Base-by-base conservation (phyloP, 345 rosid species). In the Eucalyptus regnans region DNA sequence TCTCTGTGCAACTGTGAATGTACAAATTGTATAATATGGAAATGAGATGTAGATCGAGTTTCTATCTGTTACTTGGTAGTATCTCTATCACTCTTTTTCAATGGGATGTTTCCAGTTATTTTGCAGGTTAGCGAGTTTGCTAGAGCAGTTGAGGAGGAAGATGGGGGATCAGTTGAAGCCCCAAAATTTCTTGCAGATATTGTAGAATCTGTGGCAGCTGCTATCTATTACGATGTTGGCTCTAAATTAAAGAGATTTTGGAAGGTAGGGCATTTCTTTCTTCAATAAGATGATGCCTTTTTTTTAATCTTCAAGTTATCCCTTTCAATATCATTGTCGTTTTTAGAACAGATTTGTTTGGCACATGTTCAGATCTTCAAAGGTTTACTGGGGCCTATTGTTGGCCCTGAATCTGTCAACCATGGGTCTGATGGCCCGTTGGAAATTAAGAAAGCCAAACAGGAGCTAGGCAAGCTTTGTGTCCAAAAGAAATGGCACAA, bases 181-280 rank as follows among this genome's bases (percentile, higher is more conserved):
- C 98, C 99, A 0, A 94, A 97, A 91, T 88, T 96, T 88, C 95
- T 97, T 8, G 98, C 99, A 23, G 97, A 97, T 46, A 89, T 96
- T 18, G 91, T 96, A 12, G 99, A 97, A 89, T 93, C 99, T 52
- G 13, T 97, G 50, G 98, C 95, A 2, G 98, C 95, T 86, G 98
- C 98, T 11, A 79, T 97, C 22, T 97, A 92, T 50, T 51, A 95
- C 31, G 99, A 97, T 76, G 29, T 94, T 56, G 66, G 90, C 68
- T 94, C 92, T 84, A 94, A 96, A 91, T 93, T 95, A 14, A 90
- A 90, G 89, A 92, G 64, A n/a, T 89, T 96, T 8, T 96, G 98
- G 99, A 89, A 91, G 97, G 99, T 95, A 49, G 10, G 95, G 92
- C 62, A 6, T 64, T 88, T 86, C 79, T 68, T 66, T 66, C 86